A percentile compares a stretch with the other conserved stretches of the same genome.
These are phyloP conservation scores for Gillenia trifoliata DNA, from an alignment of 306 rosid genomes.

Conservation along the genomic window DNA sequence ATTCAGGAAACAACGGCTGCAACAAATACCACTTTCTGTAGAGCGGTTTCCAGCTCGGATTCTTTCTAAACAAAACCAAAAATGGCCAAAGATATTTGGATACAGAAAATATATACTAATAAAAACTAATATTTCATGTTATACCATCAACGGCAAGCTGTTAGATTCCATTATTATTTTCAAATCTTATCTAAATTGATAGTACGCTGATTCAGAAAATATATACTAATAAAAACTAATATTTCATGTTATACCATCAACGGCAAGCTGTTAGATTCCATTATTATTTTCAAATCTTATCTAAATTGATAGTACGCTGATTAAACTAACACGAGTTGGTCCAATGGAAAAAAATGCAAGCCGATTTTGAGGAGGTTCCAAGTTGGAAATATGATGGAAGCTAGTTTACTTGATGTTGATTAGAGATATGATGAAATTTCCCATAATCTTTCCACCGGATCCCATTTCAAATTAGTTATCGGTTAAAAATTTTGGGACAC, in stretches of 20 bases:
- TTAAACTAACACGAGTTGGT: too few relatives aligned
- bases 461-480: too few relatives aligned
- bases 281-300: background rate
- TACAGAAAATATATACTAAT: too few relatives aligned
- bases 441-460: too few relatives aligned
- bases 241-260: background rate
- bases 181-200: background rate
- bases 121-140: background rate
- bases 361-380: too few relatives aligned
- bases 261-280: background rate
- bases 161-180: background rate
- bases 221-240: too few relatives aligned
- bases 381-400: too few relatives aligned
- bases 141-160: background rate
- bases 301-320: background rate
- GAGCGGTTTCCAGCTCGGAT: slow-evolving; percentile 27
- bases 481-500: too few relatives aligned
- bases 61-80: background rate
- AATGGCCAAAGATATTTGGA: background rate
- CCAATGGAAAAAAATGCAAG: too few relatives aligned
- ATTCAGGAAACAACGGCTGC: slow-evolving; percentile 43
- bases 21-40: slow-evolving; percentile 30
- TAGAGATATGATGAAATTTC: too few relatives aligned
- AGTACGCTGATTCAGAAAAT: background rate
- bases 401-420: too few relatives aligned